Base-by-base conservation (phyloP, 306 rosid species). In the Cicer cuneatum region DNA sequence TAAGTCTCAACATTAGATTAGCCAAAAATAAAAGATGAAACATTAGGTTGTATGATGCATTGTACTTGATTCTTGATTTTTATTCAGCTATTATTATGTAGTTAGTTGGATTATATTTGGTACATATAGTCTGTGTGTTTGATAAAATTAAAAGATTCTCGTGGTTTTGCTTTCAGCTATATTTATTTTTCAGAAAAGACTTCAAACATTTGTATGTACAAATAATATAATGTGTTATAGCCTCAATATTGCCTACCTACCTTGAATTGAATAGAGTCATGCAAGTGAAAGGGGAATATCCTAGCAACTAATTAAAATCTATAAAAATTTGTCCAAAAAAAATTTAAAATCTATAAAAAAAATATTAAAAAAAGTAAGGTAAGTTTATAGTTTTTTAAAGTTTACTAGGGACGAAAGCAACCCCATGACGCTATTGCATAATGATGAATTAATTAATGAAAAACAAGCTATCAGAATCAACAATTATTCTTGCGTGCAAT, bases 401-500 rank as follows among this genome's bases (percentile, higher is more conserved):
- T 63, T 63, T 40, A 63, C 69, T 16, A 4, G n/a, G 8, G 33
- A 62, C 48, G 24, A 3, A 38, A 38, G 66, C 43, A 60, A 58
- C 35, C 19, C 19, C 9, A 21, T 12, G 11, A 40, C 14, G 56
- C 10, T 7, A 33, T 12, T 11, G 15, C 67, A 38, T 39, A 14
- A 12, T 37, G 14, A 12, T 37, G 14, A 16, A 39, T 8, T 38
- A 10, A 8, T 14, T 62, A 62, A 16, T 8, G 9, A 40, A 15
- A 5, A 4, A 37, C 13, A 61, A 61, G 37, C 66, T 37, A 38
- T 63, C 49, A 63, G 16, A 63, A 40, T 63, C 48, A 62, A 62
- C 47, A 37, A 0, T n/a, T 38, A 37, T 61, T 21, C 6, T 61
- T 61, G 46, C 46, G 13, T 61, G 13, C 13, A 56, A 56, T n/a